Evolutionary conservation across 805 yeast species (phyloP), one percentile per base, ranked within the genome.

Genomic region (Wickerhamiella lipophila): DNA sequence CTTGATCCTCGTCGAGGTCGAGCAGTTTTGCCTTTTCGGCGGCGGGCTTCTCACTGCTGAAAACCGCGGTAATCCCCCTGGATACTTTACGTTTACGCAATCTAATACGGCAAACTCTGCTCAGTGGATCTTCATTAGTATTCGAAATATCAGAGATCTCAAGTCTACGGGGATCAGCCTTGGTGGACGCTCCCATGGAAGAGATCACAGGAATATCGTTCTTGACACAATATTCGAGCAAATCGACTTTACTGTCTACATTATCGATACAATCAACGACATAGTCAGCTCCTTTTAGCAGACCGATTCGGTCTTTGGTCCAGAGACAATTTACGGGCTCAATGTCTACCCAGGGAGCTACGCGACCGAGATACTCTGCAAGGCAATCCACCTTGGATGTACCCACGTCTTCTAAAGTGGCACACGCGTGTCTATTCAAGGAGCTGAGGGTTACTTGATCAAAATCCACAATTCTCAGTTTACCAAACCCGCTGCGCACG

Each of bases 131-230:
- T 64, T 92, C 99, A 59, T 83, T 89, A 0, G 98, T 84, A 47
- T 75, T 76, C 29, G 94, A 79, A 48, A 92, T 77, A 65, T 92
- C 99, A 29, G 87, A 87, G 38, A 92, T 74, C 61, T 86, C 83
- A 50, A 92, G 77, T 59, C 97, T 72, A 2, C 96, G 81, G 11
- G 97, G 94, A 62, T 92, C 99, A 47, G 94, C 81, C 64, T 92
- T 92, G 57, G 95, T 82, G 3, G 96, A 95, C 0, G 99, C 97
- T 23, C 99, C 99, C 78, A 94, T 94, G 0, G 96, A 83, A 3
- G 94, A 79, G 35, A 92, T 75, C 27, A 87, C 82, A n/a, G 75
- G 76, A 29, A 89, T 61, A 1, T 71, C 64, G 40, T 77, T 66
- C 15, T 72, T 70, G 60, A 79, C 68, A 55, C 94, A 81, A 64